Base-by-base conservation (phyloP, 148 eudicot species). In the Pharnaceum exiguum region DNA sequence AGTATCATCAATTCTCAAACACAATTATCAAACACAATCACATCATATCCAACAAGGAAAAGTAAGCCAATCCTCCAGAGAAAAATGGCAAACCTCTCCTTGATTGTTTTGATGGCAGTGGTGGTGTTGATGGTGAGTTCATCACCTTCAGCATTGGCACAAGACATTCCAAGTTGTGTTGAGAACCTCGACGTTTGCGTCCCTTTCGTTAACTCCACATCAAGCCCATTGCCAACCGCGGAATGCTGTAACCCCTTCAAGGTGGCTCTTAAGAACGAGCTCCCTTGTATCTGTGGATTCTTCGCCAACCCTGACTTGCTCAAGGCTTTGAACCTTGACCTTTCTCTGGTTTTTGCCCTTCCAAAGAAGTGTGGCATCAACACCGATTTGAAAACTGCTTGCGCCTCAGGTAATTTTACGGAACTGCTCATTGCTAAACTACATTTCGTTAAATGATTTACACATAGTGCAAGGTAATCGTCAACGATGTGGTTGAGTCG, bases 351-450 rank as follows among this genome's bases (percentile, higher is more conserved):
- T 3, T 10, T 46, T 11, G 27, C 67, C 21, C 56, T 69, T 0
- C 72, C 67, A 15, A 22, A 19, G 1, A 60, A 62, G 29, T 69
- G 67, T 46, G 67, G 43, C 48, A 1, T 54, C 9, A 5, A 61
- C 2, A 10, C 61, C 21, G 54, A 69, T 54, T 24, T 67, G 23
- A 1, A 33, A 13, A 5, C 46, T 18, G 35, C 3, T 1, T 67
- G 71, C 46, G n/a, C n/a, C n/a, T n/a, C n/a, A n/a, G n/a, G n/a
- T n/a, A n/a, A n/a, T n/a, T n/a, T n/a, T n/a, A n/a, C n/a, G n/a
- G n/a, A n/a, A n/a, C n/a, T n/a, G n/a, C n/a, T n/a, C n/a, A n/a
- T n/a, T n/a, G n/a, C n/a, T n/a, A n/a, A n/a, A n/a, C n/a, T n/a
- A n/a, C n/a, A n/a, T n/a, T n/a, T n/a, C n/a, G n/a, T n/a, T n/a